Conservation (phyloP, 306 rosid genomes). For the Dalbergia cultrata region DNA sequence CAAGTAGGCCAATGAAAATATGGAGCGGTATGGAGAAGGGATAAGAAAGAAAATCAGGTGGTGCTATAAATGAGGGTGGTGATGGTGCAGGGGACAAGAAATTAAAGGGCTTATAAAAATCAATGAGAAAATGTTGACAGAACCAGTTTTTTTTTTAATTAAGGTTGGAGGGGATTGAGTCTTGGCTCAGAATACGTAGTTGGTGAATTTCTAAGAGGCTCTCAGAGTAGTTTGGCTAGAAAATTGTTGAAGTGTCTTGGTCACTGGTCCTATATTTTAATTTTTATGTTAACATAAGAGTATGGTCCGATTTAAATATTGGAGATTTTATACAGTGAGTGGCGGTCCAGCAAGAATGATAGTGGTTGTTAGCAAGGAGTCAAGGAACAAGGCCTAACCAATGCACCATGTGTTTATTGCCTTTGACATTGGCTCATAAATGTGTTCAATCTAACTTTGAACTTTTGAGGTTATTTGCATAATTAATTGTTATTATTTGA, state of each 20-base stretch:
- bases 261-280: constrained; percentile 46
- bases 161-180: constrained; percentile 49
- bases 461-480: neutral
- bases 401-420: constrained; percentile 45
- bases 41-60: constrained; percentile 54
- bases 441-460: constrained; percentile 26
- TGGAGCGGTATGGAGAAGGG: constrained; percentile 40
- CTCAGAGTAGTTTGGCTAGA: constrained; percentile 57
- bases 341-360: constrained; percentile 46
- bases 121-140: constrained; percentile 46
- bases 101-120: constrained; percentile 41
- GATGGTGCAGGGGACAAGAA: constrained; percentile 46
- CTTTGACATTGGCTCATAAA: constrained; percentile 26
- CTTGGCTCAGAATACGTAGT: constrained; percentile 55
- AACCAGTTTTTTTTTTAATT: constrained; percentile 44
- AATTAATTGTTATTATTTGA: neutral
- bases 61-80: constrained; percentile 55
- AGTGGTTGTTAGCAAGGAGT: neutral
- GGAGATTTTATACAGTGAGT: constrained; percentile 42
- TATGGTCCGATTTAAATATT: constrained; percentile 49
- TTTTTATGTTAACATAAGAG: constrained; percentile 45
- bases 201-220: constrained; percentile 57
- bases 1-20: constrained; percentile 24
- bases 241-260: constrained; percentile 61
- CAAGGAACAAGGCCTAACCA: constrained; percentile 23